Conservation (phyloP, 768 basidiomycete genomes). For the Zangia roseola region DNA sequence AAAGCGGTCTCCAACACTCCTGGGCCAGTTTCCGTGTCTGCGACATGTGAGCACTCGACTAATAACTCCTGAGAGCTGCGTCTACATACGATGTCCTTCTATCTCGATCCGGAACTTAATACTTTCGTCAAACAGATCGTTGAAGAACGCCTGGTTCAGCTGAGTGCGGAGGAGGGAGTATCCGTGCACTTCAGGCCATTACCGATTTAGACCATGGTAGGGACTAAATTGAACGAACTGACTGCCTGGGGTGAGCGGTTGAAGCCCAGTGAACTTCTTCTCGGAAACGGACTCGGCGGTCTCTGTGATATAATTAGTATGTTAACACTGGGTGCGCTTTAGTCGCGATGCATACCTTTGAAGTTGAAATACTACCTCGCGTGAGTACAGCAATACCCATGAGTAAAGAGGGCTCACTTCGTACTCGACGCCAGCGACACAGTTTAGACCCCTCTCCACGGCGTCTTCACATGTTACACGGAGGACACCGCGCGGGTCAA, state of each 20-base stretch:
- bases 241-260: constrained; percentile 93
- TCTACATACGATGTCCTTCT: constrained; percentile 77
- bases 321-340: not conserved
- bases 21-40: constrained; percentile 92
- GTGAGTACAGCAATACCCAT: constrained; percentile 5
- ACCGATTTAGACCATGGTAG: constrained; percentile 1
- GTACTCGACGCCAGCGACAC: constrained; percentile 89
- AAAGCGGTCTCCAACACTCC: constrained; percentile 87
- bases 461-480: constrained; percentile 54
- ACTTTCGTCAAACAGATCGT: constrained; percentile 79
- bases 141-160: constrained; percentile 86
- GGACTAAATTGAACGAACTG: constrained; percentile 31
- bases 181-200: constrained; percentile 75
- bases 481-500: constrained; percentile 86
- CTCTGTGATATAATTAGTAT: constrained; percentile 46
- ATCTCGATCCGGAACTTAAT: constrained; percentile 72
- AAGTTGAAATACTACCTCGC: constrained; percentile 78
- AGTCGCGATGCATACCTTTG: constrained; percentile 53
- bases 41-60: constrained; percentile 1
- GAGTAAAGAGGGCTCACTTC: constrained; percentile 54
- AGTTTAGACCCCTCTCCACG: constrained; percentile 49
- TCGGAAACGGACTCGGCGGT: constrained; percentile 71
- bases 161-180: constrained; percentile 92
- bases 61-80: not conserved
- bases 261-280: constrained; percentile 74